phyloP scores from a whole-genome alignment of 176 grass and related monocot species.

The Ensete ventricosum region DNA sequence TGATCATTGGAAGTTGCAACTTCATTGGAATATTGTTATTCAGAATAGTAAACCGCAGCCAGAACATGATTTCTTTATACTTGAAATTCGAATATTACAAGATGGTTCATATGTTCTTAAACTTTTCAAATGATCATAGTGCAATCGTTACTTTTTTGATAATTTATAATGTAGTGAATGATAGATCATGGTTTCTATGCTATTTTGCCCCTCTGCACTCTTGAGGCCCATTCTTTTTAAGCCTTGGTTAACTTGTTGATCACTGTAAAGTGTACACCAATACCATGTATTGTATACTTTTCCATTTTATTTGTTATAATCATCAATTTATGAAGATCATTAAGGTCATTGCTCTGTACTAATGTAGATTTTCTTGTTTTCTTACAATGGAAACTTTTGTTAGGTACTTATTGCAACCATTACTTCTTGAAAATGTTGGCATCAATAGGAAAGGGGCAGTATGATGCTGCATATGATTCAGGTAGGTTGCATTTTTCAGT shows the following conservation, averaged over 20 bases:
- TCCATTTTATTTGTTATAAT: not conserved
- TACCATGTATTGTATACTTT: not conserved
- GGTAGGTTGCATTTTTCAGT: slow-evolving; percentile 27
- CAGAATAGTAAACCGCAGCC: not conserved
- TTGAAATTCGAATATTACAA: no score
- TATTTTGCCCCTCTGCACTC: not conserved
- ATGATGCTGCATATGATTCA: slow-evolving; percentile 64
- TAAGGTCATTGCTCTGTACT: not conserved
- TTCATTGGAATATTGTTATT: not conserved
- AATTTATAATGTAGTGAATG: not conserved
- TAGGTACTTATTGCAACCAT: slow-evolving; percentile 89
- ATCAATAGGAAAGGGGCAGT: slow-evolving; percentile 78
- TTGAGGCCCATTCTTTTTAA: not conserved
- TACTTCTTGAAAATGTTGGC: slow-evolving; percentile 89
- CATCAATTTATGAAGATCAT: not conserved
- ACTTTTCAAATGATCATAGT: not conserved
- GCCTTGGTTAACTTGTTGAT: no score
- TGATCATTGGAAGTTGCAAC: not conserved
- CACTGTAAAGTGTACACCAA: no score
- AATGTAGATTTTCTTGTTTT: slow-evolving; percentile 20
- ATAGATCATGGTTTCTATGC: not conserved
- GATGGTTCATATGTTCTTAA: no score
- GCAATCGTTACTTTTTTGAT: not conserved
- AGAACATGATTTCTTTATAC: not conserved
- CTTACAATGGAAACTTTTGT: slow-evolving; percentile 17